Evolutionary conservation across 1,284 basidiomycete genomes (phyloP).

Genomic region (Wolfiporia cocos): DNA sequence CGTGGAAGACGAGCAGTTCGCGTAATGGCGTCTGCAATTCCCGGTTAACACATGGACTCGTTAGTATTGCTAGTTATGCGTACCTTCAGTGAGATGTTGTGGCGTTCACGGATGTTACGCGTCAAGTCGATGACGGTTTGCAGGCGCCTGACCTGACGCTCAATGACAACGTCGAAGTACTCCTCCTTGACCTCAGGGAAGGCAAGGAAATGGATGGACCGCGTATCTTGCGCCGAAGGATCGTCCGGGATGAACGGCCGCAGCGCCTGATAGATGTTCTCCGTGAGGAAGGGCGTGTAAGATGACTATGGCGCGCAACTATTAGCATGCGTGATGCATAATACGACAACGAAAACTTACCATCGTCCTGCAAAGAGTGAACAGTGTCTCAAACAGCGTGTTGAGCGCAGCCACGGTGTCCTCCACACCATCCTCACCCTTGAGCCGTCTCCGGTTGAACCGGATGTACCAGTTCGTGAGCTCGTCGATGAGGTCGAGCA

Average conservation of each 20-base stretch:
- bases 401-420: slow-evolving; percentile 91
- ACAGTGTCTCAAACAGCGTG: slow-evolving; percentile 92
- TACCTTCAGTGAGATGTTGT: slow-evolving; percentile 89
- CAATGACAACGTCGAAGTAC: slow-evolving; percentile 95
- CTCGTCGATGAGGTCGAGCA: slow-evolving; percentile 92
- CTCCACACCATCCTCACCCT: slow-evolving; percentile 90
- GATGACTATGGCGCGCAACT: slow-evolving; percentile 60
- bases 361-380: slow-evolving; percentile 94
- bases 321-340: slow-evolving; percentile 11
- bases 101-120: slow-evolving; percentile 85
- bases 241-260: slow-evolving; percentile 79
- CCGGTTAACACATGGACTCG: slow-evolving; percentile 1
- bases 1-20: slow-evolving; percentile 94
- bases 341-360: slow-evolving; percentile 36
- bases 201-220: slow-evolving; percentile 93
- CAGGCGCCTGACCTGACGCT: slow-evolving; percentile 93
- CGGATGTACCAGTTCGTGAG: slow-evolving; percentile 99
- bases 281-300: slow-evolving; percentile 97
- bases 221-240: slow-evolving; percentile 67
- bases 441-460: slow-evolving; percentile 94
- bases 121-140: slow-evolving; percentile 93
- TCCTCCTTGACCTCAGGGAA: slow-evolving; percentile 94
- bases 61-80: slow-evolving; percentile 9
- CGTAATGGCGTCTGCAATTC: slow-evolving; percentile 79
- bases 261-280: slow-evolving; percentile 94